phyloP scores from a whole-genome alignment of 2,329 filamentous ascomycete genomes.

The Thelonectria olida region DNA sequence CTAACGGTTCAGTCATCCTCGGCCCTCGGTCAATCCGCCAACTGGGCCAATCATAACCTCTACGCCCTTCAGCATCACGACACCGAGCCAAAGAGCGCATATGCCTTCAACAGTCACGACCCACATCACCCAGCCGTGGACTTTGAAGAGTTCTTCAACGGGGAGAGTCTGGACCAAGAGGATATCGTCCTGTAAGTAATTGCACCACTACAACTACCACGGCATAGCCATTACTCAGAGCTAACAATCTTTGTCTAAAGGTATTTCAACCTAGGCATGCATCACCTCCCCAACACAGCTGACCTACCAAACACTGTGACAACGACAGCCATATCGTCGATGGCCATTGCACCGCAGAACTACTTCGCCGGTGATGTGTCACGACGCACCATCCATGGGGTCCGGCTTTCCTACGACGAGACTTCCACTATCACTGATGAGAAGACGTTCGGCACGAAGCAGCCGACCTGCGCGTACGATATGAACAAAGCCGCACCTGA shows the following conservation, averaged over 20 bases:
- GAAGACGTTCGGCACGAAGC: conserved; percentile 25
- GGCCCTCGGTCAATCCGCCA: conserved; percentile 54
- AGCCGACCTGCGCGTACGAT: conserved; percentile 23
- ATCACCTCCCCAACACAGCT: conserved; percentile 27
- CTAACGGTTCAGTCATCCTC: conserved; percentile 60
- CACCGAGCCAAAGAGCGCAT: conserved; percentile 57
- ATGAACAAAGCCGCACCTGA: conserved; percentile 16
- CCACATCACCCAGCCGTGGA: conserved; percentile 50
- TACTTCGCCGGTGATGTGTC: conserved; percentile 23
- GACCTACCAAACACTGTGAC: conserved; percentile 25
- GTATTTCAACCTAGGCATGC: conserved; percentile 31
- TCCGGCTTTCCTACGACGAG: conserved; percentile 20
- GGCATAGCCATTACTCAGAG: accelerated
- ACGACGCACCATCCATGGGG: conserved; percentile 23
- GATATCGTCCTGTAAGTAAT: conserved; percentile 24
- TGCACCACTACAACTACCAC: accelerated
- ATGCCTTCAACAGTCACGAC: conserved; percentile 57
- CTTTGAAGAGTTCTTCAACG: conserved; percentile 24
- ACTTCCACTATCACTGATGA: conserved; percentile 10
- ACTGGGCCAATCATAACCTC: conserved; percentile 61
- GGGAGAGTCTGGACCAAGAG: conserved; percentile 25
- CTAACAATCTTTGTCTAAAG: not conserved
- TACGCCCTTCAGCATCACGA: conserved; percentile 62
- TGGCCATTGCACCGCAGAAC: conserved; percentile 26
- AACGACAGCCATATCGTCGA: conserved; percentile 25